These are phyloP conservation scores for Aspergillus chevalieri DNA, from an alignment of 2,329 filamentous ascomycete genomes.

Conservation along the genomic window DNA sequence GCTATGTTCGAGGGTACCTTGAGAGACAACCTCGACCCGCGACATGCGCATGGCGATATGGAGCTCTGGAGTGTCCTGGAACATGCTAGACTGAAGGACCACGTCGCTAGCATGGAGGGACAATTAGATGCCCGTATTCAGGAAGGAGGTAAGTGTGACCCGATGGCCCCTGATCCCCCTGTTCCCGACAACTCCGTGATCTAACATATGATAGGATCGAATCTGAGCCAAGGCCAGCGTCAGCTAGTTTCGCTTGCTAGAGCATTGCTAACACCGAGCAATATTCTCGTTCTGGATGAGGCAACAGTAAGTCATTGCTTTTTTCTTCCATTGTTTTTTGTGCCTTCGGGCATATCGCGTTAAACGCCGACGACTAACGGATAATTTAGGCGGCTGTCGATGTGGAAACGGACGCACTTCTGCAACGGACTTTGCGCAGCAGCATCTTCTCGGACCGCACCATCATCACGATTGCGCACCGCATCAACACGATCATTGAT, in stretches of 20 bases:
- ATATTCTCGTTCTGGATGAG: constrained; percentile 95
- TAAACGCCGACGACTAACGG: constrained; percentile 10
- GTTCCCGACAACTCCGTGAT: not conserved
- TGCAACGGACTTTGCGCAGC: constrained; percentile 58
- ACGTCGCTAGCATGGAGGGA: constrained; percentile 78
- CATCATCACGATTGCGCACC: constrained; percentile 96
- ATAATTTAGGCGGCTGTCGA: constrained; percentile 56
- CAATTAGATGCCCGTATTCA: constrained; percentile 84
- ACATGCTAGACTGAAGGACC: constrained; percentile 87
- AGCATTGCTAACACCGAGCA: constrained; percentile 88
- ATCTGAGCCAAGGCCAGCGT: constrained; percentile 89
- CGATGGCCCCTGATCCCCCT: not conserved
- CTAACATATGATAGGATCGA: constrained; percentile 61
- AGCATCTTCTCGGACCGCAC: constrained; percentile 79
- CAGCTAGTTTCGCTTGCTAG: constrained; percentile 91
- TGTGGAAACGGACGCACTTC: constrained; percentile 60
- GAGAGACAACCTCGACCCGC: constrained; percentile 91
- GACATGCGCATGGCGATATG: constrained; percentile 90
- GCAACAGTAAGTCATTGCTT: constrained; percentile 60
- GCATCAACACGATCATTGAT: constrained; percentile 93
- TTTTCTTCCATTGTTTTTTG: not conserved
- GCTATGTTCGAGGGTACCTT: constrained; percentile 91
- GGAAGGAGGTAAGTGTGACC: constrained; percentile 72
- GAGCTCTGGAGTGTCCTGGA: constrained; percentile 97
- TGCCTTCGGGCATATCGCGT: not conserved